These are phyloP conservation scores for Oryza coarctata DNA, from an alignment of 176 grass and related monocot species.

Conservation along the genomic window DNA sequence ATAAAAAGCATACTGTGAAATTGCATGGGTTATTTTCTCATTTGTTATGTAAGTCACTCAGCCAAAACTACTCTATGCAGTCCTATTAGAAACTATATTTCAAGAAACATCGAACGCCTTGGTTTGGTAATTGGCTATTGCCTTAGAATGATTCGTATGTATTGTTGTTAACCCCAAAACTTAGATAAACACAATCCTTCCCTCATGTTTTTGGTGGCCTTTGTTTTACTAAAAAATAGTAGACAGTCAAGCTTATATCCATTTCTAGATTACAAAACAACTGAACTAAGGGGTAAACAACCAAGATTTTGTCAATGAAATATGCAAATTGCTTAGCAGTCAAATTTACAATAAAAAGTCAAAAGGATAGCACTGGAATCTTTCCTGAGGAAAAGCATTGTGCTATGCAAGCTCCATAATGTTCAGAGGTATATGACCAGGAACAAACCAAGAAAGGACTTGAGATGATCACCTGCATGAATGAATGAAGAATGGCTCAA, in stretches of 20 bases:
- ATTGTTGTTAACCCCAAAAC: not conserved
- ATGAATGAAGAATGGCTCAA: too few relatives aligned
- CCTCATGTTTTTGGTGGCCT: not conserved
- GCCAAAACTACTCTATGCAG: not conserved
- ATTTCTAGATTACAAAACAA: not conserved
- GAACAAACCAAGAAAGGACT: too few relatives aligned
- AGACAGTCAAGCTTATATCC: not conserved
- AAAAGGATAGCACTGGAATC: too few relatives aligned
- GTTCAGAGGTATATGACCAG: too few relatives aligned
- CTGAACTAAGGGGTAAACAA: not conserved
- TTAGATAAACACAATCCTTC: not conserved
- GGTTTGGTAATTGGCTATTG: not conserved
- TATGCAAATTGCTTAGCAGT: not conserved
- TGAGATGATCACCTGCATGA: too few relatives aligned
- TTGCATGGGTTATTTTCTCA: not conserved
- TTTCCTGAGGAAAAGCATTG: too few relatives aligned
- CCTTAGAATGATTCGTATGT: not conserved
- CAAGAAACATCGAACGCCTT: not conserved
- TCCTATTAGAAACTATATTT: not conserved
- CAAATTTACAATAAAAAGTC: too few relatives aligned
- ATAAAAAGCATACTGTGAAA: not conserved
- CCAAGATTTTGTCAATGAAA: not conserved
- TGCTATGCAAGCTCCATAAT: too few relatives aligned
- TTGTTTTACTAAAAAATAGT: not conserved
- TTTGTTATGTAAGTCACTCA: not conserved